Conservation (phyloP, 495 filamentous ascomycete species). For the Symbiotaphrina buchneri region DNA sequence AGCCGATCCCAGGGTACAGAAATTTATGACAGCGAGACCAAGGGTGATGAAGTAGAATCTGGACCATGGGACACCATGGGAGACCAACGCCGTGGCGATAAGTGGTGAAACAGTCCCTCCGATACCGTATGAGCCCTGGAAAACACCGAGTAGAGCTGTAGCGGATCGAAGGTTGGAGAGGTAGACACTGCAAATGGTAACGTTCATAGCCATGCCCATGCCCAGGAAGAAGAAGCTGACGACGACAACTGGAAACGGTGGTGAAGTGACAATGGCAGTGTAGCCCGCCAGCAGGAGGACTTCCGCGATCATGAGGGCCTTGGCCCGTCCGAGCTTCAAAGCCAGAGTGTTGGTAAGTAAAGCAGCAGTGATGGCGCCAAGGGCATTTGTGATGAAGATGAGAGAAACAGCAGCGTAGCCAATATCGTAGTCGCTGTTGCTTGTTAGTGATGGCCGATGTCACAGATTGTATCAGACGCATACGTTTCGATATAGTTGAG, state of each 20-base stretch:
- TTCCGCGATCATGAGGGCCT: constrained; percentile 32
- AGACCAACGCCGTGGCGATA: constrained; percentile 32
- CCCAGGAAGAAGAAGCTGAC: constrained; percentile 7
- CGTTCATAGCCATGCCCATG: constrained; percentile 3
- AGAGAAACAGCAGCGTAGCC: constrained; percentile 54
- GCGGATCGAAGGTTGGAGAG: too few relatives aligned
- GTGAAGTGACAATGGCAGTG: constrained; percentile 35
- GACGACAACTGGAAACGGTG: constrained; percentile 46
- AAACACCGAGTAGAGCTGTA: constrained; percentile 30
- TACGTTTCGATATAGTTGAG: constrained; percentile 5
- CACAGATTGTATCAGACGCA: too few relatives aligned
- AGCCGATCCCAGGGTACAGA: constrained; percentile 24
- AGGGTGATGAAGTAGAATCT: constrained; percentile 35
- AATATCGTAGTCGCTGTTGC: constrained; percentile 30
- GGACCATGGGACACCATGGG: constrained; percentile 28
- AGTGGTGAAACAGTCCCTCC: constrained; percentile 32
- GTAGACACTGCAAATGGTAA: too few relatives aligned
- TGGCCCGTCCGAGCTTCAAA: constrained; percentile 34
- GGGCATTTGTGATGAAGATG: constrained; percentile 58
- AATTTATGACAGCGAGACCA: constrained; percentile 22
- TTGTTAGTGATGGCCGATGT: too few relatives aligned
- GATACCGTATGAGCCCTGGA: constrained; percentile 34
- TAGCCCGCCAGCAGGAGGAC: constrained; percentile 26
- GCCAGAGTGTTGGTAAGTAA: constrained; percentile 35
- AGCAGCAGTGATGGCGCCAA: constrained; percentile 54